Base-by-base conservation (phyloP, 345 rosid species). In the Rhodomyrtus tomentosa region DNA sequence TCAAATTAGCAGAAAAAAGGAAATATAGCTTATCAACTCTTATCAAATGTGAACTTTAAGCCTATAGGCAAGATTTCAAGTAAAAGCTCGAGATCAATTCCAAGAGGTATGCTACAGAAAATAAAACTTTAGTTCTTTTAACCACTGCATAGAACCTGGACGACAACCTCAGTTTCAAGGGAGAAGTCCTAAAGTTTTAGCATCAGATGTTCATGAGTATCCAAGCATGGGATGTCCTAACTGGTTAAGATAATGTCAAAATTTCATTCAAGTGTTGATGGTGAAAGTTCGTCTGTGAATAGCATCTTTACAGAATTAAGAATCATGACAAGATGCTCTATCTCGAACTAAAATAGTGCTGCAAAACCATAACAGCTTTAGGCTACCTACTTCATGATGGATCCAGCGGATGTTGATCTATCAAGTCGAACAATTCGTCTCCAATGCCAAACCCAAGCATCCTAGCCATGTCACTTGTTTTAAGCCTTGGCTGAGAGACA, bases 361-460 rank as follows among this genome's bases (percentile, higher is more conserved):
- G 25, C 79, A 68, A 68, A 68, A 68, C 45, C 79, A 68, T 68
- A 8, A 80, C 38, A 80, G 38, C 82, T 80, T 42, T 22, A 48
- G 48, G 52, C 29, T 80, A 42, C 52, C 52, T 45, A 3, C 52
- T 42, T 80, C 52, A 80, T 48, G 82, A 80, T 25, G 82, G 81
- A 22, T 81, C 87, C 81, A 29, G 50, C 0, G 86, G 81, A 29
- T 84, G 79, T 58, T 89, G 82, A 85, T 93, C 93, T 48, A 93
- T 87, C 83, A 94, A 85, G 88, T 95, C 92, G 72, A 93, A 94
- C 83, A 95, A 92, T 36, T 93, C 92, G 49, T 94, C 95, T 49
- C 94, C 95, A 32, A 95, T 88, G 29, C 95, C 97, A 82, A 95
- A 95, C 51, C 97, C 99, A 50, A 96, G 96, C 97, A 95, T 94